Evolutionary conservation across 176 grass and related monocot genomes (phyloP), one percentile per base, ranked within the genome.

Genomic region (Lolium perenne): DNA sequence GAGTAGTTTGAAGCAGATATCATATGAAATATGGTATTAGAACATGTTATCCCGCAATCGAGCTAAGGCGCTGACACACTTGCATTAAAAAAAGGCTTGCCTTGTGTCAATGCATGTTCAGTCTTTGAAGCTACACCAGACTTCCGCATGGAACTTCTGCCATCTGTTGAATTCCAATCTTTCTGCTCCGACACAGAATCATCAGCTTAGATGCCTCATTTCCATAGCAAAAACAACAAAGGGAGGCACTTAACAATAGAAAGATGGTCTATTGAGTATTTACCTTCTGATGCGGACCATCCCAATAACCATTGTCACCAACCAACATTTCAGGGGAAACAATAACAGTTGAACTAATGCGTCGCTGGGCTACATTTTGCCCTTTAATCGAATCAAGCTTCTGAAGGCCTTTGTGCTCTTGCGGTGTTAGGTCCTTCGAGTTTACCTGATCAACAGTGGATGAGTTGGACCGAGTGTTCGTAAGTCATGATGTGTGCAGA

Each of bases 121-220:
- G 55, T 85, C 73, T 78, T 91, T 82, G 60, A 41, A 49, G 57
- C 79, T 68, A 43, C 49, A 63, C 80, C 79, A 71, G 69, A 83
- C 41, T 88, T 75, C 54, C 70, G 14, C 18, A 76, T 53, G 45
- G 61, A 87, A 89, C 84, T 84, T 71, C 58, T 80, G 57, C 53
- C 80, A 55, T 38, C 25, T 80, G 73, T 22, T 87, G 78, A 38
- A 85, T 57, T 89, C 81, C 85, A 83, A 73, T 71, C 79, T 58
- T 89, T 92, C 92, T 94, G 92, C 29, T 91, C 85, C 86, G 90
- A 71, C 79, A 91, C 74, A 83, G 61, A 83, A 91, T 40, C 65
- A 80, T 56, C 41, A 91, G 87, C 73, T 89, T 80, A 89, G 79
- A 87, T 72, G 45, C 48, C 51, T 74, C 20, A 35, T 58, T 65